Evolutionary conservation across 2,329 filamentous ascomycete species (phyloP).

Genomic region (Calonectria pteridis): DNA sequence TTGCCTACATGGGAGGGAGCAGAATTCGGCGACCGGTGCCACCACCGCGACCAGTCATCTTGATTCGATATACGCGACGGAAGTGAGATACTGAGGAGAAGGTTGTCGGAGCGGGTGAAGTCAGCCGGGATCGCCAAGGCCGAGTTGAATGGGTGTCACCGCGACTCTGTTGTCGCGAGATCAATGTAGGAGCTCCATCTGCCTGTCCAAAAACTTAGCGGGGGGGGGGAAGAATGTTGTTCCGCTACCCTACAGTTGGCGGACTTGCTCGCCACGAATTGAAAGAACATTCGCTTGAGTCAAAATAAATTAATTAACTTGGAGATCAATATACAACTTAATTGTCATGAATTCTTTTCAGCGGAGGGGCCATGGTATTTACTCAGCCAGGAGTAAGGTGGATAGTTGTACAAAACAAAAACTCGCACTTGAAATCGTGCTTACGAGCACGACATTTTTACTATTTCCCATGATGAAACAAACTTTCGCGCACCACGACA

Average conservation of each 20-base stretch:
- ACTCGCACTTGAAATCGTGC: too few species aligned
- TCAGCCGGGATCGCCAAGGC: conserved; percentile 7
- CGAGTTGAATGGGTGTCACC: conserved; percentile 32
- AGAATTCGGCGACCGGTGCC: conserved; percentile 71
- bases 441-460: too few species aligned
- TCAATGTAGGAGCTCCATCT: conserved; percentile 40
- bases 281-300: background rate
- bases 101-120: conserved; percentile 11
- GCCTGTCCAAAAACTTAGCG: conserved; percentile 40
- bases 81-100: background rate
- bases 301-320: background rate
- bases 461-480: too few species aligned
- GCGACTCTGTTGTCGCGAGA: conserved; percentile 43
- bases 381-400: background rate
- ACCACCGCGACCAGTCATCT: conserved; percentile 71
- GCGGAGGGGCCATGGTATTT: too few species aligned
- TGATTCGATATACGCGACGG: conserved; percentile 28
- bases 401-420: too few species aligned
- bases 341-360: too few species aligned
- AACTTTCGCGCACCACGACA: too few species aligned
- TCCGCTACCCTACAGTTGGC: conserved; percentile 15
- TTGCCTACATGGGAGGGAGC: conserved; percentile 66
- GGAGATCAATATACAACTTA: too few species aligned
- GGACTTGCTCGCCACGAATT: background rate
- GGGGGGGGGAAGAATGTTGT: conserved; percentile 33